Evolutionary conservation across 805 yeast species (phyloP), one percentile per base, ranked within the genome.

Genomic region (Ogataea philodendri): DNA sequence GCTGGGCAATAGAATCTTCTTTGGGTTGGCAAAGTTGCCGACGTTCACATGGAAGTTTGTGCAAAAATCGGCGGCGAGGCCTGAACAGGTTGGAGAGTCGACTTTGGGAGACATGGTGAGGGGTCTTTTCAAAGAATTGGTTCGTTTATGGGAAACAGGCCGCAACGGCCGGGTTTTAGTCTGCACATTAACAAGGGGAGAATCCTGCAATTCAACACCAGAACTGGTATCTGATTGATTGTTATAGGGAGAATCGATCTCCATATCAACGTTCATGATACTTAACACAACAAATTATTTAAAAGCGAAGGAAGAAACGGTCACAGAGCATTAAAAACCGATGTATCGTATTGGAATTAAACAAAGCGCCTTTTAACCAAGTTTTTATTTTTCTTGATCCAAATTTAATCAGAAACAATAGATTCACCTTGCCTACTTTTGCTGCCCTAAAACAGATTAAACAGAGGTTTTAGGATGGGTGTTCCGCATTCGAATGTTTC

Each of bases 51-150:
- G 68, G 44, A 64, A 63, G 46, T 65, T 64, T 21, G 61, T 52
- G 8, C 61, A 50, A 19, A 65, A 51, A 37, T 64, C 67, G 18
- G 64, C 67, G 4, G 66, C 65, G 16, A 65, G 45, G 1, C 54
- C 58, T 0, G 66, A 52, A 4, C 55, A 52, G 6, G 66, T 56
- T 7, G 74, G 72, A 2, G 69, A 59, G 37, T 66, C 70, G 28
- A 60, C 62, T 42, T 55, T 59, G 9, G 67, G 58, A 34, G 66
- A 55, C 29, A 41, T 24, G 2, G 50, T 39, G 14, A 58, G 41
- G 1, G 69, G 67, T 22, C 69, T 50, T 30, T 54, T 48, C n/a
- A 57, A 37, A 11, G 55, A 43, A 35, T 47, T 39, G 15, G 55
- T 51, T 34, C 53, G 41, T 48, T 32, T 52, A 19, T 47, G 56